phyloP scores from a whole-genome alignment of 1,139 yeast species.

The Hanseniaspora sp. region DNA sequence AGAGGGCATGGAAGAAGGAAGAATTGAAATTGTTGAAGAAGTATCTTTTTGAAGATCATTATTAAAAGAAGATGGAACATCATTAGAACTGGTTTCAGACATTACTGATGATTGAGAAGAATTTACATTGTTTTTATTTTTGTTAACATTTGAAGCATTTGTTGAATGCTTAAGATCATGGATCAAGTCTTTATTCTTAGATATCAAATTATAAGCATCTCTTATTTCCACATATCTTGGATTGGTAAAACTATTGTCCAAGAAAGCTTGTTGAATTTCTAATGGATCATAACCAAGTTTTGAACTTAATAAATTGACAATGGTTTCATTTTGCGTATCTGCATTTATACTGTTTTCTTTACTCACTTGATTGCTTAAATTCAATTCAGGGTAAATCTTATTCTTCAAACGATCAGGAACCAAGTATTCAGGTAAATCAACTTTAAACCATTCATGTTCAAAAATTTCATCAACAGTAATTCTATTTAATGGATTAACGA shows the following conservation, averaged over 20 bases:
- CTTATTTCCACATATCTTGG: conserved; percentile 61
- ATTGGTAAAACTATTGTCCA: conserved; percentile 31
- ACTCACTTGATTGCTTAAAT: conserved; percentile 26
- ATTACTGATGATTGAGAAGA: conserved; percentile 2
- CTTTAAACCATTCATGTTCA: conserved; percentile 93
- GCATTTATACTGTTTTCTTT: background rate
- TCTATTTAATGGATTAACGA: conserved; percentile 90
- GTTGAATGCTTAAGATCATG: conserved; percentile 48
- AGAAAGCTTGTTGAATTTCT: conserved; percentile 68
- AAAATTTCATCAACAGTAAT: conserved; percentile 88
- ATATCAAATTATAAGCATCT: conserved; percentile 82
- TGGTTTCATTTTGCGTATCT: conserved; percentile 56
- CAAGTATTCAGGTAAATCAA: conserved; percentile 70
- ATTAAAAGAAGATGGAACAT: conserved; percentile 19
- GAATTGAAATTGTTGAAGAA: conserved; percentile 63
- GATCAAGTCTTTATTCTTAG: conserved; percentile 65
- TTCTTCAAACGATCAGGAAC: conserved; percentile 53
- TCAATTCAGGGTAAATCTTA: conserved; percentile 29
- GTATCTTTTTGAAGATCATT: conserved; percentile 25
- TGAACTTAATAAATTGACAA: conserved; percentile 62
- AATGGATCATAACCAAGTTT: conserved; percentile 92
- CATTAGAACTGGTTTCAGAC: background rate
- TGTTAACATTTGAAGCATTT: background rate
- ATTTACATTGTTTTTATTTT: conserved; percentile 14
- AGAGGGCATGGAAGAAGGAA: conserved; percentile 88